These are phyloP conservation scores for Cladosporium sp. DNA, from an alignment of 2,329 filamentous ascomycete genomes.

Conservation along the genomic window DNA sequence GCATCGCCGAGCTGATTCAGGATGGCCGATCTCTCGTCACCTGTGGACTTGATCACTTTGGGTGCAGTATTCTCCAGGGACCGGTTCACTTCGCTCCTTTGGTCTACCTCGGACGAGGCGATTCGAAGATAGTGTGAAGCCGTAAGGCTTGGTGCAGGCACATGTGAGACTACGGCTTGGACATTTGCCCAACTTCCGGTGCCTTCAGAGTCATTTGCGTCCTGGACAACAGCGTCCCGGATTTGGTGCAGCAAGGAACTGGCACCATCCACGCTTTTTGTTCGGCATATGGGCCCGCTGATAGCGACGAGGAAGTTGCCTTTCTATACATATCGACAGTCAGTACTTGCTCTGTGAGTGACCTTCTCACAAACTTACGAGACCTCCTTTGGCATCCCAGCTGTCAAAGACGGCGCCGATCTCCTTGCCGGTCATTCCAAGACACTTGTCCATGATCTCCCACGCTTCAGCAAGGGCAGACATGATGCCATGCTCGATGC, in stretches of 20 bases:
- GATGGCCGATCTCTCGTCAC: constrained; percentile 32
- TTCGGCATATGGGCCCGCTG: constrained; percentile 5
- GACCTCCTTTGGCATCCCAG: constrained; percentile 50
- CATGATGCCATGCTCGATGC: constrained; percentile 59
- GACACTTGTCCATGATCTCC: constrained; percentile 47
- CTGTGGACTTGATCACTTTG: constrained; percentile 16
- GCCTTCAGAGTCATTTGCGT: constrained; percentile 52
- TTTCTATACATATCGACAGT: not conserved
- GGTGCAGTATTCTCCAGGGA: constrained; percentile 38
- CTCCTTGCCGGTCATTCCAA: constrained; percentile 48
- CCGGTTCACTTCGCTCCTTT: constrained; percentile 29
- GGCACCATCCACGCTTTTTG: constrained; percentile 24
- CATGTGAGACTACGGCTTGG: constrained; percentile 49
- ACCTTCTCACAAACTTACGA: constrained; percentile 24
- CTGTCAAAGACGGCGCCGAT: constrained; percentile 48
- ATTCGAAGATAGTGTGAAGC: constrained; percentile 51
- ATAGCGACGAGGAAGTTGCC: constrained; percentile 12
- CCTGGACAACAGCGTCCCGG: constrained; percentile 57
- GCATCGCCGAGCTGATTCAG: constrained; percentile 46
- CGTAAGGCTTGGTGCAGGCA: constrained; percentile 49
- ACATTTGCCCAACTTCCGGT: constrained; percentile 53
- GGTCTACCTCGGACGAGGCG: constrained; percentile 48
- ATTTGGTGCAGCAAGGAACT: constrained; percentile 49
- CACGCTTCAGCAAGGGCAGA: constrained; percentile 53
- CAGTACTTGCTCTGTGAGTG: not conserved